Conservation (phyloP, 2,329 filamentous ascomycete genomes). For the Cercospora sojina region DNA sequence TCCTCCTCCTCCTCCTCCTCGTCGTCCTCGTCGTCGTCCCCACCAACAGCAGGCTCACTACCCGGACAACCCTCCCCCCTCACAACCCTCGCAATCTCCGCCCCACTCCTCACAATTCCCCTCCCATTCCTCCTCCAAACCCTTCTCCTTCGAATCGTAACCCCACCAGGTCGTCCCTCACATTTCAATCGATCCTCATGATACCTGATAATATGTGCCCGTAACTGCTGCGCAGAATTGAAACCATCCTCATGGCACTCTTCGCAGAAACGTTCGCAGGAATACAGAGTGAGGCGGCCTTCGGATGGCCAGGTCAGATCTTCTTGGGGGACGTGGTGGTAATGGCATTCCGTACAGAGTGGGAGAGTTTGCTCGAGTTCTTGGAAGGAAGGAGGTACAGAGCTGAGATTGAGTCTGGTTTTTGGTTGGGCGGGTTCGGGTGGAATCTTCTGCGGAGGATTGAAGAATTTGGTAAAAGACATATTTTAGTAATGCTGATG, state of each 20-base stretch:
- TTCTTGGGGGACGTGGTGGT: neutral
- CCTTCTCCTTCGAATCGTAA: neutral
- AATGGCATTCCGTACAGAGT: neutral
- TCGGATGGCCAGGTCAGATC: neutral
- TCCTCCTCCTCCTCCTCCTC: neutral
- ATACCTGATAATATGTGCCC: neutral
- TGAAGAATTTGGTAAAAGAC: neutral
- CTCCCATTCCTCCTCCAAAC: neutral
- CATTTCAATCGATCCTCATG: neutral
- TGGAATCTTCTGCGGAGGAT: neutral
- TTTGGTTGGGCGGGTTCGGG: neutral
- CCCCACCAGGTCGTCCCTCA: neutral
- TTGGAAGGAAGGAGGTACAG: neutral
- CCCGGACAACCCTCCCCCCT: neutral
- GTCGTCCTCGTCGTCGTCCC: neutral
- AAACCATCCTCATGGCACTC: neutral
- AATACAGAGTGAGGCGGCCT: neutral
- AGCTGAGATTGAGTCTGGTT: neutral
- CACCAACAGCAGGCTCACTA: neutral
- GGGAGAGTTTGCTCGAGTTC: neutral
- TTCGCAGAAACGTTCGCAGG: conserved; percentile 1
- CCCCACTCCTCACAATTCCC: neutral
- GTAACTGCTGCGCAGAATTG: neutral
- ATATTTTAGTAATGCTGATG: neutral
- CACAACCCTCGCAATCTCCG: neutral